These are phyloP conservation scores for Pulicaria dysenterica DNA, from an alignment of 129 eudicot species.

Conservation along the genomic window DNA sequence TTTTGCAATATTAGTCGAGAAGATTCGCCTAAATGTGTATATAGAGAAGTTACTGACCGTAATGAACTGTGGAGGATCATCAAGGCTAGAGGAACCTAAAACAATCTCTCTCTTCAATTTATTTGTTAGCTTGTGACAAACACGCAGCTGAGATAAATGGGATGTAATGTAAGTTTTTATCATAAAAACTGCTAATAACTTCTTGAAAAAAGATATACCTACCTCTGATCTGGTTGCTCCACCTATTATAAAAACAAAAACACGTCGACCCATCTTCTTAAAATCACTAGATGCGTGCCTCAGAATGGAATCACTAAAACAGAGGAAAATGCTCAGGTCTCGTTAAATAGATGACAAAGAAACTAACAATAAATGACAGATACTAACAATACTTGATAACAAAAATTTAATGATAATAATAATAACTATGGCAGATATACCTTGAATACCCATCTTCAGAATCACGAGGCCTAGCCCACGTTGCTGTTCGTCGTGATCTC, in stretches of 20 bases:
- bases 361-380: background rate
- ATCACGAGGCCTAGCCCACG: slow-evolving; percentile 89
- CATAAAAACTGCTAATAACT: background rate
- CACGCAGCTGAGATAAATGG: slow-evolving; percentile 59
- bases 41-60: slow-evolving; percentile 53
- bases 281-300: slow-evolving; percentile 84
- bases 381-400: background rate
- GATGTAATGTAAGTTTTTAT: slow-evolving; percentile 8
- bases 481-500: slow-evolving; percentile 76
- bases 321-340: slow-evolving; percentile 4
- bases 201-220: background rate
- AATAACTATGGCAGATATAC: slow-evolving; percentile 35
- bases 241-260: slow-evolving; percentile 86
- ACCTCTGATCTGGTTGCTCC: slow-evolving; percentile 98
- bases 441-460: slow-evolving; percentile 96
- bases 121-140: slow-evolving; percentile 74
- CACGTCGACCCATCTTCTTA: slow-evolving; percentile 91
- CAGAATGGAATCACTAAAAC: slow-evolving; percentile 75
- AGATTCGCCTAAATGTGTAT: background rate
- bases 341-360: background rate
- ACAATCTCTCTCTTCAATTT: slow-evolving; percentile 80
- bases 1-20: background rate
- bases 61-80: slow-evolving; percentile 85
- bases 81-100: slow-evolving; percentile 88
- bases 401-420: background rate